Conservation (phyloP, 805 yeast genomes). For the Hanseniaspora mollemarum region DNA sequence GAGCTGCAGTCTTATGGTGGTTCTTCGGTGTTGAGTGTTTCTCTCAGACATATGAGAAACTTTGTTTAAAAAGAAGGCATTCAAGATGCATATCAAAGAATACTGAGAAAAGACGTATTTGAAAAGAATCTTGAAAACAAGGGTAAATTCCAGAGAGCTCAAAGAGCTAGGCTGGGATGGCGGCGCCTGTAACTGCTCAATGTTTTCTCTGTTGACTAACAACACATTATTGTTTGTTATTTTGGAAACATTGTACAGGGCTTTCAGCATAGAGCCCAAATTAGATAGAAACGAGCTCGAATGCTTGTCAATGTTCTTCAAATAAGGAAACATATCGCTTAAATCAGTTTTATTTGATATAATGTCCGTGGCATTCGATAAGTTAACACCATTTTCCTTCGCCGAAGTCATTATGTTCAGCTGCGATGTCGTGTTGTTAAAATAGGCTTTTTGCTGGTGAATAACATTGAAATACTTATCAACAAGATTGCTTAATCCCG, state of each 20-base stretch:
- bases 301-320: neutral
- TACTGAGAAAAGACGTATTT: conserved; percentile 9
- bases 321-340: conserved; percentile 10
- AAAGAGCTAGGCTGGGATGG: too few relatives aligned
- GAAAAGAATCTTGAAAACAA: conserved; percentile 6
- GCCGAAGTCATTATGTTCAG: neutral
- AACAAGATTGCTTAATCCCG: neutral
- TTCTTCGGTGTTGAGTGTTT: conserved; percentile 8
- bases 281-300: neutral
- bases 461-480: neutral
- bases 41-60: conserved; percentile 3
- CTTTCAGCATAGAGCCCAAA: neutral
- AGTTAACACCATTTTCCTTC: neutral
- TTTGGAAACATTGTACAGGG: conserved; percentile 8
- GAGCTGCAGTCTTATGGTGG: conserved; percentile 8
- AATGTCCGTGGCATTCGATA: neutral
- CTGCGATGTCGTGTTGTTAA: neutral
- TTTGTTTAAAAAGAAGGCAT: conserved; percentile 10
- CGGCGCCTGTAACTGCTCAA: too few relatives aligned
- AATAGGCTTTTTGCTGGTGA: neutral
- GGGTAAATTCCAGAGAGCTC: neutral
- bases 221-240: neutral
- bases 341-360: neutral
- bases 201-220: neutral
- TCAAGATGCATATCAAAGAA: conserved; percentile 8